Percentiles rank a stretch among this genome's conserved stretches.
Conservation (phyloP, 108 stramenopile genomes). For the Cyclotella atomus region DNA sequence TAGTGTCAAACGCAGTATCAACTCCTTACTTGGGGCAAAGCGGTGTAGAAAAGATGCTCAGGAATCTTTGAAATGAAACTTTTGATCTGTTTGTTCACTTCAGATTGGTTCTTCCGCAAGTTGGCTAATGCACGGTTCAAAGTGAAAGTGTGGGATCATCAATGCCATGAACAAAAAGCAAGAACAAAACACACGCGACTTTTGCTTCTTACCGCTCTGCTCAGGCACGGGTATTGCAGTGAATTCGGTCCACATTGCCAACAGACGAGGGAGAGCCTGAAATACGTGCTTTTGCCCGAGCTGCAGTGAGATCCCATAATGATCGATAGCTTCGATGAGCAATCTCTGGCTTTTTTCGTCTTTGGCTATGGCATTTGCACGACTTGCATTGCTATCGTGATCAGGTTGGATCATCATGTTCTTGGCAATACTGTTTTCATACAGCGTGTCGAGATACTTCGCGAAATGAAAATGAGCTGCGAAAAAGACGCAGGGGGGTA, state of each 20-base stretch:
- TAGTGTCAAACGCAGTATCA: no score
- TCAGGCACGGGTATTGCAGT: conserved; percentile 38
- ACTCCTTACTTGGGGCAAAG: conserved; percentile 67
- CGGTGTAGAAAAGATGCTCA: conserved; percentile 78
- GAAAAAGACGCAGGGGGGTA: no score
- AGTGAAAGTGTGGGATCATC: neutral
- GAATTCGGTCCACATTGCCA: conserved; percentile 91
- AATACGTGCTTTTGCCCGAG: conserved; percentile 82
- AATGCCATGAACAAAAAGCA: neutral
- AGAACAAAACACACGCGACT: neutral
- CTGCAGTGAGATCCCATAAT: conserved; percentile 72
- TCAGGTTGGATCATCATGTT: conserved; percentile 25
- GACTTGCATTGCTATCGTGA: conserved; percentile 51
- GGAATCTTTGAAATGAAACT: conserved; percentile 61
- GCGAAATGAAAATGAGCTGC: conserved; percentile 16
- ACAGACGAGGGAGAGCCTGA: conserved; percentile 85
- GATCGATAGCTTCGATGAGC: conserved; percentile 65
- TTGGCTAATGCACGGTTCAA: conserved; percentile 19
- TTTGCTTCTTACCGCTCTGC: neutral
- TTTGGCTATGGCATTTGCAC: conserved; percentile 40
- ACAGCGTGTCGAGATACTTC: conserved; percentile 73
- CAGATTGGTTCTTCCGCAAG: conserved; percentile 52
- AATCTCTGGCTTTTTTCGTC: conserved; percentile 76
- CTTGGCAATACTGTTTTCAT: conserved; percentile 63
- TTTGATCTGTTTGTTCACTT: conserved; percentile 68